Percentiles rank a stretch among this genome's conserved stretches.
Conservation (phyloP, 169 alveolate genomes). For the Cryptosporidium andersoni region DNA sequence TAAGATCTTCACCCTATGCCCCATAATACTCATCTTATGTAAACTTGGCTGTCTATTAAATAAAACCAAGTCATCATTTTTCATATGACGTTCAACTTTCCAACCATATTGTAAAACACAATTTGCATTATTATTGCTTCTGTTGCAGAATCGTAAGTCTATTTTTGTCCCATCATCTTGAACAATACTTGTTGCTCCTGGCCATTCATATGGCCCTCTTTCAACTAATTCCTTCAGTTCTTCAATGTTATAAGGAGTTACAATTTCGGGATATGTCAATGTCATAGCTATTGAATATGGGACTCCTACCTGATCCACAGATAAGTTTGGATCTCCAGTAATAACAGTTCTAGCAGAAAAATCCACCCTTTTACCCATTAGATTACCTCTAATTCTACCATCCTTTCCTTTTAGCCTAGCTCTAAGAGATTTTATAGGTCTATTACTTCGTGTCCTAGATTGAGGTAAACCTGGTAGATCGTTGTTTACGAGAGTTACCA, state of each 20-base stretch:
- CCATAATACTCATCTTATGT: slow-evolving; percentile 99
- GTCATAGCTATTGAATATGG: slow-evolving; percentile 98
- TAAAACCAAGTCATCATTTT: slow-evolving; percentile 97
- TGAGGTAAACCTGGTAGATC: slow-evolving; percentile 96
- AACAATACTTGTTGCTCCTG: slow-evolving; percentile 96
- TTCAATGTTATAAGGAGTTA: slow-evolving; percentile 95
- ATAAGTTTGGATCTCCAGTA: slow-evolving; percentile 98
- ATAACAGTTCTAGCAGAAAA: slow-evolving; percentile 99
- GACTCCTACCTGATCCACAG: slow-evolving; percentile 96
- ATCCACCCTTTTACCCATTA: slow-evolving; percentile 99
- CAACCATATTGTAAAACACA: slow-evolving; percentile 90
- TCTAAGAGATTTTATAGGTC: slow-evolving; percentile 97
- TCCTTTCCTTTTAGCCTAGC: slow-evolving; percentile 99
- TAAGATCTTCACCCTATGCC: slow-evolving; percentile 95
- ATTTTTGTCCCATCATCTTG: slow-evolving; percentile 93
- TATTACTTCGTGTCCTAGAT: slow-evolving; percentile 94
- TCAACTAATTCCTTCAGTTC: slow-evolving; percentile 88
- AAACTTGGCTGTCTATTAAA: slow-evolving; percentile 99
- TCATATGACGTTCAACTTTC: slow-evolving; percentile 98
- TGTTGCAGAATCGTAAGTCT: slow-evolving; percentile 74
- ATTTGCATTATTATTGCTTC: slow-evolving; percentile 57
- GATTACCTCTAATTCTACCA: slow-evolving; percentile 97
- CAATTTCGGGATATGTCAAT: slow-evolving; percentile 98
- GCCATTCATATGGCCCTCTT: slow-evolving; percentile 98
- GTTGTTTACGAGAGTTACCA: slow-evolving; percentile 96